Evolutionary conservation across 2,329 filamentous ascomycete genomes (phyloP).

Genomic region (Penicillium sp.): DNA sequence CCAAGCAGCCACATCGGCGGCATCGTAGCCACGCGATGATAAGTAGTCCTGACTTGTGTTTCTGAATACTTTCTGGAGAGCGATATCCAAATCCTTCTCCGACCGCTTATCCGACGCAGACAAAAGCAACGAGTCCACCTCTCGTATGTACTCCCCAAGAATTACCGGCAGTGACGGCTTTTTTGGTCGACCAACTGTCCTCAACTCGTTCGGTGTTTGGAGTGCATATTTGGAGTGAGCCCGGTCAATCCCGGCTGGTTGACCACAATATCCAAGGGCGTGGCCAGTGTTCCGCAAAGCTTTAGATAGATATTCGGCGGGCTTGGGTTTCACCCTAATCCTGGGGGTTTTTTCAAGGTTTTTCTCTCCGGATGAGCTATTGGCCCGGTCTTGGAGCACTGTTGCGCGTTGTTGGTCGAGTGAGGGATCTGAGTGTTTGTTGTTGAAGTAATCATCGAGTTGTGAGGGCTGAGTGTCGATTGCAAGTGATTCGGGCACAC

Average conservation of each 20-base stretch:
- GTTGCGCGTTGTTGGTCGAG: neutral
- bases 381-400: neutral
- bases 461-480: neutral
- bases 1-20: constrained; percentile 45
- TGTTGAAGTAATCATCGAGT: neutral
- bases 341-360: neutral
- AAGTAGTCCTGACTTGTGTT: constrained; percentile 30
- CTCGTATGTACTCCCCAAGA: constrained; percentile 39
- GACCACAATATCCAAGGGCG: constrained; percentile 6
- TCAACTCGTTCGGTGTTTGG: constrained; percentile 2
- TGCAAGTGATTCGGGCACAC: neutral
- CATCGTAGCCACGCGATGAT: constrained; percentile 32
- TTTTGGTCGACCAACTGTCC: constrained; percentile 14
- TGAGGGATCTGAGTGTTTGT: neutral
- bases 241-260: constrained; percentile 1
- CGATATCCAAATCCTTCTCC: constrained; percentile 22
- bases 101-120: neutral
- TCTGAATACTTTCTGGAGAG: constrained; percentile 36
- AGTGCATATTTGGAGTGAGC: neutral
- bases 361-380: neutral
- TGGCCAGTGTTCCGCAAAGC: constrained; percentile 26
- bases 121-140: constrained; percentile 32
- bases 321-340: constrained; percentile 20
- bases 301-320: constrained; percentile 33
- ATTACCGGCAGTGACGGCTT: constrained; percentile 35